Evolutionary conservation across 345 rosid genomes (phyloP).

Genomic region (Hibiscus trionum): DNA sequence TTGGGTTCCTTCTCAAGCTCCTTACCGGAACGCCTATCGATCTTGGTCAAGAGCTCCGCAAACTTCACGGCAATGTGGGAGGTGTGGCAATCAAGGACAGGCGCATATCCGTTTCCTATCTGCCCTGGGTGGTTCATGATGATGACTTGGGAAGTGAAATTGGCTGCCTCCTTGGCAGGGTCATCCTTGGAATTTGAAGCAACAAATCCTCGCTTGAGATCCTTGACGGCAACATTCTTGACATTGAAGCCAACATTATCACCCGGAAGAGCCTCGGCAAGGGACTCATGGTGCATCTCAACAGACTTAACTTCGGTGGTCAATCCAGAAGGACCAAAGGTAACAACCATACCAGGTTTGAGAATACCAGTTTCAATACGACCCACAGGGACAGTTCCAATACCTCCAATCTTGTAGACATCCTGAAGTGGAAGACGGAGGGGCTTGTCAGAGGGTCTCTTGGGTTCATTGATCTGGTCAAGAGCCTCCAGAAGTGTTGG

Average conservation of each 20-base stretch:
- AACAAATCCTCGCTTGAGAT: neutral
- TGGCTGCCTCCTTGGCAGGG: conserved; percentile 5
- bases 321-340: conserved; percentile 65
- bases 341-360: conserved; percentile 76
- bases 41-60: conserved; percentile 53
- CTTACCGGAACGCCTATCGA: conserved; percentile 66
- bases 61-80: conserved; percentile 76
- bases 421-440: conserved; percentile 84
- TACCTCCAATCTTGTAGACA: conserved; percentile 83
- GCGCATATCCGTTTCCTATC: conserved; percentile 27
- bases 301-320: conserved; percentile 81
- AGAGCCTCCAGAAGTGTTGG: conserved; percentile 63
- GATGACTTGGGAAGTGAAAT: conserved; percentile 3
- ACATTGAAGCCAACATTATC: conserved; percentile 2
- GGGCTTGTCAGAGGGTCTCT: conserved; percentile 90
- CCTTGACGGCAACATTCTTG: conserved; percentile 1
- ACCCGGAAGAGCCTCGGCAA: conserved; percentile 15
- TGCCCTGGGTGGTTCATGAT: conserved; percentile 6
- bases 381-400: conserved; percentile 76
- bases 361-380: conserved; percentile 65
- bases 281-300: conserved; percentile 89
- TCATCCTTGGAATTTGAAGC: neutral
- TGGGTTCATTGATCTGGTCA: conserved; percentile 56
- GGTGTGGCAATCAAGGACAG: conserved; percentile 77
- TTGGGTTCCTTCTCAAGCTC: conserved; percentile 81